Percentiles rank a stretch among this genome's conserved stretches.
These are phyloP conservation scores for Globisporangium heterothallicum DNA, from an alignment of 352 stramenopile species.

Conservation along the genomic window DNA sequence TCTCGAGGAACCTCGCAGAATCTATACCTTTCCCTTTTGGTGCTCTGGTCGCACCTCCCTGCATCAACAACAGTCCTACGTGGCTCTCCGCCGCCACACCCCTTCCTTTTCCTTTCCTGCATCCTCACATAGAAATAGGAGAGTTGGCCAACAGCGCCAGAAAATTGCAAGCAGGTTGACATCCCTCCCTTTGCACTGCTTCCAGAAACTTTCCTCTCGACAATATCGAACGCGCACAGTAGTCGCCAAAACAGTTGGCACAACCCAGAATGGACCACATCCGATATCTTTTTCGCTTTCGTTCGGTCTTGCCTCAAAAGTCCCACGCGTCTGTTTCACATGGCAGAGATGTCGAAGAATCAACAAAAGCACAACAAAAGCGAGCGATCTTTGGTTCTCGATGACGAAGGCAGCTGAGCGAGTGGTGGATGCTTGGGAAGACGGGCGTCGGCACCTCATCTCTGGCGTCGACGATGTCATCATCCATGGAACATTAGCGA, in stretches of 20 bases:
- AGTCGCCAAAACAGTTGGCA: neutral
- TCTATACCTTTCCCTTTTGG: too few species aligned
- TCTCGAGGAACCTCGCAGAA: neutral
- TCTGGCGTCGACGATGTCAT: slow-evolving; percentile 7
- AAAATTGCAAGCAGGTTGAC: too few species aligned
- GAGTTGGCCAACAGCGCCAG: too few species aligned
- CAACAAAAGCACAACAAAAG: neutral
- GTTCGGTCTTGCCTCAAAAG: slow-evolving; percentile 12
- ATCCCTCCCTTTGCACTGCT: too few species aligned
- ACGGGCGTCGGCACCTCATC: too few species aligned
- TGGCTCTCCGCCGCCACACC: neutral
- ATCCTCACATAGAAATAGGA: too few species aligned
- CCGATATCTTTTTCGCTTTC: too few species aligned
- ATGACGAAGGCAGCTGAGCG: slow-evolving; percentile 6
- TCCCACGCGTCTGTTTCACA: slow-evolving; percentile 6
- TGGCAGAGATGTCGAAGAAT: slow-evolving; percentile 5
- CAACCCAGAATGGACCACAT: too few species aligned
- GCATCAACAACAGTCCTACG: neutral
- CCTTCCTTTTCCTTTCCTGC: neutral
- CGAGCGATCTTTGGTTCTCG: slow-evolving; percentile 5
- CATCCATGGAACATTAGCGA: slow-evolving; percentile 7
- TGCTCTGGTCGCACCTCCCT: too few species aligned
- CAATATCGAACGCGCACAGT: too few species aligned
- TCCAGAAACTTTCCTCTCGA: too few species aligned
- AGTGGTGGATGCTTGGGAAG: neutral